These are phyloP conservation scores for Piper betle DNA, from an alignment of 164 flowering plant species.

Conservation along the genomic window DNA sequence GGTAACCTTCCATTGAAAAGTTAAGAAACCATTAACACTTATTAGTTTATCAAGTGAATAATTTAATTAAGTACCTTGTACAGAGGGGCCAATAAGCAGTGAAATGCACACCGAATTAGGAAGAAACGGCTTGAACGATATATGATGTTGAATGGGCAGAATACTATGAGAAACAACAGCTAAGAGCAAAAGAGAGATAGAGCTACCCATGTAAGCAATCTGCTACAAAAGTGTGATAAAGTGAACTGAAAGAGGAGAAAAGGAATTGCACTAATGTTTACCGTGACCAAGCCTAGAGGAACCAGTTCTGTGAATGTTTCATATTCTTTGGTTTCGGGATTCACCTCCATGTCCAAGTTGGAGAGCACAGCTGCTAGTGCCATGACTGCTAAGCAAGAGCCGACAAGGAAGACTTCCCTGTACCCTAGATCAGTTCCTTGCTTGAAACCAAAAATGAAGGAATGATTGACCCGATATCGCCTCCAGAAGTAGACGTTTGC, in stretches of 20 bases:
- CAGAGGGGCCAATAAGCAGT: slow-evolving; percentile 50
- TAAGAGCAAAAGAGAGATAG: slow-evolving; percentile 11
- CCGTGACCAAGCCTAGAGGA: slow-evolving; percentile 27
- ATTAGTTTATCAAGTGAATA: too few relatives aligned
- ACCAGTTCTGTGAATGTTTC: slow-evolving; percentile 32
- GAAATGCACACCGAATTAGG: slow-evolving; percentile 31
- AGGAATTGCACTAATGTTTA: slow-evolving; percentile 5
- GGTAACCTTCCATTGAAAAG: slow-evolving; percentile 23
- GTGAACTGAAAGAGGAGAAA: background rate
- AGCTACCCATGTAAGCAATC: too few relatives aligned
- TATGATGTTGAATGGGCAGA: slow-evolving; percentile 55
- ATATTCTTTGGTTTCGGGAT: slow-evolving; percentile 27
- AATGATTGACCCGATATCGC: slow-evolving; percentile 44
- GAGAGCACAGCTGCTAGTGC: slow-evolving; percentile 41
- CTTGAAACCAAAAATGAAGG: slow-evolving; percentile 70
- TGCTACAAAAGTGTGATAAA: too few relatives aligned
- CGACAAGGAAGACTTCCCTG: slow-evolving; percentile 35
- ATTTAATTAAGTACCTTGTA: slow-evolving; percentile 35
- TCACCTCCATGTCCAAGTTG: slow-evolving; percentile 50
- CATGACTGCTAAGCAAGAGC: slow-evolving; percentile 27
- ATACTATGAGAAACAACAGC: slow-evolving; percentile 22
- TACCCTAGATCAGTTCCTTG: slow-evolving; percentile 48
- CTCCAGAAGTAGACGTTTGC: slow-evolving; percentile 48
- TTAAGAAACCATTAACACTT: background rate
- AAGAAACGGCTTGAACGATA: slow-evolving; percentile 61